These are phyloP conservation scores for Ciborinia camelliae DNA, from an alignment of 2,329 filamentous ascomycete genomes.

Conservation along the genomic window DNA sequence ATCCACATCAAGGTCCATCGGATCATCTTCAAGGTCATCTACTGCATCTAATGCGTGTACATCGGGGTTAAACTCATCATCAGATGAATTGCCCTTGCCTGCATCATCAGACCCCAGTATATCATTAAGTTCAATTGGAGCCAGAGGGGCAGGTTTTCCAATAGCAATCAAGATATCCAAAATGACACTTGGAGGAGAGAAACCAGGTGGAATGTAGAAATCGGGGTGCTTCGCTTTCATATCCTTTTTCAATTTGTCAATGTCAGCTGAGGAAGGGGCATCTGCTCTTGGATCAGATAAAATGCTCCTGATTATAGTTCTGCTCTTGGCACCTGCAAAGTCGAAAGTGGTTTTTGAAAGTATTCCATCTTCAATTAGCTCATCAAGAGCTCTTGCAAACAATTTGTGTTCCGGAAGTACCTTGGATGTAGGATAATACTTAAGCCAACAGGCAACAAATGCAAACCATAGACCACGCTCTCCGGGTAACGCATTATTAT, in stretches of 20 bases:
- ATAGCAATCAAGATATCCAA: slow-evolving; percentile 24
- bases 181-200: slow-evolving; percentile 28
- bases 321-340: slow-evolving; percentile 8
- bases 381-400: slow-evolving; percentile 29
- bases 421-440: slow-evolving; percentile 23
- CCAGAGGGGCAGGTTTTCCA: slow-evolving; percentile 8
- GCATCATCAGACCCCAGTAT: slow-evolving; percentile 4
- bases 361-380: slow-evolving; percentile 26
- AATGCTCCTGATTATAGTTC: slow-evolving; percentile 14
- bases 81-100: neutral
- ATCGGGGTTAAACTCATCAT: slow-evolving; percentile 16
- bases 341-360: slow-evolving; percentile 21
- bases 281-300: neutral
- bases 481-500: slow-evolving; percentile 33
- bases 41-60: neutral
- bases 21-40: slow-evolving; percentile 7
- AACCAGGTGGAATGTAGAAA: slow-evolving; percentile 32
- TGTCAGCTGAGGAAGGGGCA: neutral
- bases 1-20: slow-evolving; percentile 8
- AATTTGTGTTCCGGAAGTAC: slow-evolving; percentile 31
- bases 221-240: slow-evolving; percentile 29
- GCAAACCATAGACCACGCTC: slow-evolving; percentile 35
- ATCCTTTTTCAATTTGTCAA: slow-evolving; percentile 26
- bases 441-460: slow-evolving; percentile 32
- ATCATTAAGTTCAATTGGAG: neutral